Conservation (phyloP, 257 asterid genomes). For the Nicotiana tomentosiformis region DNA sequence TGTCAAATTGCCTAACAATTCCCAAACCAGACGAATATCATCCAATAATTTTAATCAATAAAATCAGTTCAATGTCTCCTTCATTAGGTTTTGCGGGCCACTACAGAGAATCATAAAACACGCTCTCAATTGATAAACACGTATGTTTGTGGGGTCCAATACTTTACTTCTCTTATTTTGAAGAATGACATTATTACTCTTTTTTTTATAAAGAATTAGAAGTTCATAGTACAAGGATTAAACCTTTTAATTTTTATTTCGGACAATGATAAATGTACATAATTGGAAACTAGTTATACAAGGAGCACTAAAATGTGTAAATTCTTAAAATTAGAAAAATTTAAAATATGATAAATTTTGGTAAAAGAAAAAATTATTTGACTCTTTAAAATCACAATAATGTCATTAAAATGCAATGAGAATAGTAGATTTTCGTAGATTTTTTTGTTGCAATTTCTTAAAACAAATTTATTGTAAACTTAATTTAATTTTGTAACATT, state of each 20-base stretch:
- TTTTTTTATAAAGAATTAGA: no score
- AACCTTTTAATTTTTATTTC: neutral
- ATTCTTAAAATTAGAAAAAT: neutral
- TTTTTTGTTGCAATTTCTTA: no score
- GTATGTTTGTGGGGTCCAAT: neutral
- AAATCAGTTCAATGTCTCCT: neutral
- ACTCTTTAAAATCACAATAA: neutral
- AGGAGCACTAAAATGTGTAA: neutral
- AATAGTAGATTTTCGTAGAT: neutral
- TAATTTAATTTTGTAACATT: no score
- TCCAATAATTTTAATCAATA: neutral
- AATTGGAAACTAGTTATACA: neutral
- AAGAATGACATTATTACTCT: neutral
- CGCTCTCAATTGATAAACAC: neutral
- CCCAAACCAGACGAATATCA: slow-evolving; percentile 3
- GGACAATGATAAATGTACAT: neutral
- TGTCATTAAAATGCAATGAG: neutral
- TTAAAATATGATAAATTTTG: neutral
- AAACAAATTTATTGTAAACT: no score
- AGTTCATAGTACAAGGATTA: neutral
- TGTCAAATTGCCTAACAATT: neutral
- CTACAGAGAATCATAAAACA: neutral
- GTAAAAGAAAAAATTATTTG: neutral
- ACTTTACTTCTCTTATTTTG: neutral
- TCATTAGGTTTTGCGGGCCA: neutral